Conservation (phyloP, 345 rosid genomes). For the Camelina sativa region DNA sequence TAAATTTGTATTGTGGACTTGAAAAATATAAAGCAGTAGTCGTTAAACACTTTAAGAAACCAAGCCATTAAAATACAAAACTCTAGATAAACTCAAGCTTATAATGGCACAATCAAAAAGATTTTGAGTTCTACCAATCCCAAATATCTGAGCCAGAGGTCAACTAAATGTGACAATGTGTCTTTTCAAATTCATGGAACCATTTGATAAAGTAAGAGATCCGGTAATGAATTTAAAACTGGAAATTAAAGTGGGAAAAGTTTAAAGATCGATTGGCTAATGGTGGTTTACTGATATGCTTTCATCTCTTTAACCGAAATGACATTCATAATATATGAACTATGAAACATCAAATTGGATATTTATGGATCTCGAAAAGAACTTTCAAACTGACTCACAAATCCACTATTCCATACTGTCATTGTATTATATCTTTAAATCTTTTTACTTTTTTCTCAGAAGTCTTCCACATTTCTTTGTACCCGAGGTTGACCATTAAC, state of each 20-base stretch:
- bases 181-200: neutral
- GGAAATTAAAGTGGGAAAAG: neutral
- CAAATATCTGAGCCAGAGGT: neutral
- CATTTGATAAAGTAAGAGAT: neutral
- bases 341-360: constrained; percentile 8
- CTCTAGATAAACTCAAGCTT: neutral
- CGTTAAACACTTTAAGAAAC: too few species aligned
- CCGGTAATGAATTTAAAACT: neutral
- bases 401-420: constrained; percentile 22
- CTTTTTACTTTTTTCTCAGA: neutral
- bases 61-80: too few species aligned
- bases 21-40: too few species aligned
- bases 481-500: constrained; percentile 4
- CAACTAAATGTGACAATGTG: constrained; percentile 3
- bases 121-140: neutral
- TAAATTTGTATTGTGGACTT: neutral
- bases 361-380: constrained; percentile 6
- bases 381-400: constrained; percentile 21
- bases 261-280: neutral
- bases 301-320: neutral
- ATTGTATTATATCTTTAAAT: neutral
- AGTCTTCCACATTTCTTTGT: neutral
- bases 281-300: neutral
- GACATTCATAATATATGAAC: neutral
- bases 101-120: too few species aligned